A percentile compares a stretch with the other conserved stretches of the same genome.
These are phyloP conservation scores for Coniferiporia sulphurascens DNA, from an alignment of 1,284 basidiomycete genomes.

Conservation along the genomic window DNA sequence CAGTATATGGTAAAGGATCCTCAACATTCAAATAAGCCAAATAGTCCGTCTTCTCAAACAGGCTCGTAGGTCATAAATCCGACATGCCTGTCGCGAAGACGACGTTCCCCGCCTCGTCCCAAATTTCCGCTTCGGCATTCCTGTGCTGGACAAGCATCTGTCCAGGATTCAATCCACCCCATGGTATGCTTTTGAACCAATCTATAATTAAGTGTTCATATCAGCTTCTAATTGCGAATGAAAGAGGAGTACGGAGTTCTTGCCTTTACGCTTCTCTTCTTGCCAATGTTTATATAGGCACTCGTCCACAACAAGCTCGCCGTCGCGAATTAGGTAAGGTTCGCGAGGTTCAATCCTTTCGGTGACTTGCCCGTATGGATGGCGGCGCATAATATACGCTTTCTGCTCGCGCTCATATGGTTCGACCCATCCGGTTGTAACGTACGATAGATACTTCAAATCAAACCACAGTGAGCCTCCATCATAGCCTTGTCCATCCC, in stretches of 20 bases:
- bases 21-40: not conserved
- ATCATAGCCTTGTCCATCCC: conserved; percentile 6
- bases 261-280: conserved; percentile 15
- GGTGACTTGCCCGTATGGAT: conserved; percentile 9
- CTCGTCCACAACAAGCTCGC: conserved; percentile 14
- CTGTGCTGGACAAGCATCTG: conserved; percentile 12
- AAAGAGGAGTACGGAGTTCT: not conserved
- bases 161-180: not conserved
- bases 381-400: conserved; percentile 17
- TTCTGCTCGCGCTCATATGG: conserved; percentile 15
- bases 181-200: conserved; percentile 16
- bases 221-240: not conserved
- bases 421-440: conserved; percentile 17
- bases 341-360: conserved; percentile 16
- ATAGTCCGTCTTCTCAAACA: not conserved
- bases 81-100: conserved; percentile 3
- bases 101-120: conserved; percentile 13
- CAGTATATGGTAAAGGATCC: too few species aligned
- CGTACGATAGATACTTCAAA: conserved; percentile 7
- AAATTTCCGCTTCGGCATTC: conserved; percentile 14
- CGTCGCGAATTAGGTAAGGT: conserved; percentile 7
- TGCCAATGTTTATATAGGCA: conserved; percentile 19
- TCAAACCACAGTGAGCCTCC: conserved; percentile 15
- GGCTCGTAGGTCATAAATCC: not conserved
- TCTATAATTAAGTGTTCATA: not conserved